These are phyloP conservation scores for Tolypocladium sp. DNA, from an alignment of 2,329 filamentous ascomycete species.

Conservation along the genomic window DNA sequence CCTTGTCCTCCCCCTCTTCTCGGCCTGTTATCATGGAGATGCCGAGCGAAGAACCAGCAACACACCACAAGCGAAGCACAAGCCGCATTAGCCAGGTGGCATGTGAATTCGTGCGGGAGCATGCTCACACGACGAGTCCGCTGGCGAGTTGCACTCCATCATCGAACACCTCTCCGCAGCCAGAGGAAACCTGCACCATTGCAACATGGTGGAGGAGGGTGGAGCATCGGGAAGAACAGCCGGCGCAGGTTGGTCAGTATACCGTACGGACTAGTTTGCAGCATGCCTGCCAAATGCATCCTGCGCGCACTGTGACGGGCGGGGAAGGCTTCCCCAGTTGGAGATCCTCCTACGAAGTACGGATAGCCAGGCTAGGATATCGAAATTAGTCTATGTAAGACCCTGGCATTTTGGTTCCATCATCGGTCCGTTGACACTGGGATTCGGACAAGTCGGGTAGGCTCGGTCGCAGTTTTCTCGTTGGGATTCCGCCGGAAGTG, in stretches of 20 bases:
- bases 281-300: background rate
- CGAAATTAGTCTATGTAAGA: background rate
- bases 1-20: background rate
- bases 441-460: background rate
- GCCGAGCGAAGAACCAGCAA: background rate
- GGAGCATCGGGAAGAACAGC: background rate
- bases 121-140: background rate
- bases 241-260: background rate
- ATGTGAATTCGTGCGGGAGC: slow-evolving; percentile 14
- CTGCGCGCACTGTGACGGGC: background rate
- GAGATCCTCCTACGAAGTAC: background rate
- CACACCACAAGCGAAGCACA: slow-evolving; percentile 11
- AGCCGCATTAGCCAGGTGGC: slow-evolving; percentile 16
- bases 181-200: background rate
- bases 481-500: background rate
- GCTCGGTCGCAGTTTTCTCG: background rate
- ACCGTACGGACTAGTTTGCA: too few relatives aligned
- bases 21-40: background rate
- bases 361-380: background rate
- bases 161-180: background rate
- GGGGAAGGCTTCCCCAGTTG: background rate
- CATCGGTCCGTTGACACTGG: background rate
- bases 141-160: background rate
- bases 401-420: background rate
- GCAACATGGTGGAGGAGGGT: background rate